Percentiles rank a stretch among this genome's conserved stretches.
Evolutionary conservation across 1,284 basidiomycete genomes (phyloP).

Genomic region (Thecaphora frezii): DNA sequence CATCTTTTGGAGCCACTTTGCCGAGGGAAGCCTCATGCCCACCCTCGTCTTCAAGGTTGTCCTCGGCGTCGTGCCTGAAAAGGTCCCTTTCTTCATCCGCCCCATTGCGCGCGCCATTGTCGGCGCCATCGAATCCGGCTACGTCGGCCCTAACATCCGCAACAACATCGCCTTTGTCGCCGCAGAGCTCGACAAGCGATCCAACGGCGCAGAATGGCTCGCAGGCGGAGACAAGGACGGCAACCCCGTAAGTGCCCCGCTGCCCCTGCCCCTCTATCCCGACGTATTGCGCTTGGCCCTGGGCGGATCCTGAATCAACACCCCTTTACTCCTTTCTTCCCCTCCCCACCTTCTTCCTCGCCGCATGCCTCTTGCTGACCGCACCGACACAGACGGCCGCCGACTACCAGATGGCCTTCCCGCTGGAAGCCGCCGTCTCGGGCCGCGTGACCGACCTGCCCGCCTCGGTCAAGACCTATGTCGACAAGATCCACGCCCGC

Average conservation of each 20-base stretch:
- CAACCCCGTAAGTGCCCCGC: constrained; percentile 43
- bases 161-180: constrained; percentile 37
- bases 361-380: too few species aligned
- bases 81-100: constrained; percentile 53
- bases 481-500: constrained; percentile 47
- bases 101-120: constrained; percentile 46
- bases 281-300: too few species aligned
- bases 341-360: too few species aligned
- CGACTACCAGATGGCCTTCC: constrained; percentile 57
- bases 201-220: constrained; percentile 42
- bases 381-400: constrained; percentile 30
- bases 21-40: constrained; percentile 54
- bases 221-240: constrained; percentile 55
- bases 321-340: too few species aligned
- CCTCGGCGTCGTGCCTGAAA: constrained; percentile 43
- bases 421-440: constrained; percentile 44
- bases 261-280: too few species aligned
- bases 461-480: constrained; percentile 39
- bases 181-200: constrained; percentile 29
- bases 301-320: not conserved
- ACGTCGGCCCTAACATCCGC: constrained; percentile 48
- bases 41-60: constrained; percentile 49
- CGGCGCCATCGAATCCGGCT: constrained; percentile 23
- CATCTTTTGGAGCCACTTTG: constrained; percentile 51
- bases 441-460: constrained; percentile 40